These are phyloP conservation scores for Zygoascus ofunaensis DNA, from an alignment of 805 yeast genomes.

Conservation along the genomic window DNA sequence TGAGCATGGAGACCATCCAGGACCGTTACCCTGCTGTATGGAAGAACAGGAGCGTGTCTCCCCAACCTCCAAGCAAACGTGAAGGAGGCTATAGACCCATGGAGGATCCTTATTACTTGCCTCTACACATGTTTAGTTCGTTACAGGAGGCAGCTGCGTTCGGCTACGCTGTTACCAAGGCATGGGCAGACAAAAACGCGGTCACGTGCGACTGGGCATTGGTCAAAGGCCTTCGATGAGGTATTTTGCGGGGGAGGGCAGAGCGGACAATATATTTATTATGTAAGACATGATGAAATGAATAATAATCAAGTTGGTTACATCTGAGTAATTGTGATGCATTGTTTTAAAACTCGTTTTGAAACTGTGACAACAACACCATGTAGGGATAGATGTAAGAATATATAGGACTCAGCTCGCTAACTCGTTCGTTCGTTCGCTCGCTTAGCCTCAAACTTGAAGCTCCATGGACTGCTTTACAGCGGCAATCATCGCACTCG, in stretches of 20 bases:
- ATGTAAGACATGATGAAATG: too few relatives aligned
- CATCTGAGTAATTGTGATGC: too few relatives aligned
- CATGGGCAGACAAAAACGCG: slow-evolving; percentile 29
- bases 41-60: slow-evolving; percentile 9
- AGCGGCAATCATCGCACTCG: slow-evolving; percentile 83
- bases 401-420: too few relatives aligned
- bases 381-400: too few relatives aligned
- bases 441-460: slow-evolving; percentile 26
- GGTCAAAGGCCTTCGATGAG: slow-evolving; percentile 11
- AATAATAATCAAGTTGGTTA: not conserved
- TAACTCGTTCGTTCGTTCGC: too few relatives aligned
- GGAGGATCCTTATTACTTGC: slow-evolving; percentile 28
- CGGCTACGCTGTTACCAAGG: slow-evolving; percentile 27
- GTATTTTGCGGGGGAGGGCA: not conserved
- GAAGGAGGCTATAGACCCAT: slow-evolving; percentile 28
- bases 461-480: slow-evolving; percentile 58
- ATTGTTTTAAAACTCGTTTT: too few relatives aligned
- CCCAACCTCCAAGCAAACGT: slow-evolving; percentile 14
- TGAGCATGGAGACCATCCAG: slow-evolving; percentile 17
- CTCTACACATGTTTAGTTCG: slow-evolving; percentile 30
- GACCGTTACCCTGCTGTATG: slow-evolving; percentile 18
- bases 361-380: too few relatives aligned
- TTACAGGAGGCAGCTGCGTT: slow-evolving; percentile 35
- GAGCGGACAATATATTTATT: too few relatives aligned
- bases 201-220: slow-evolving; percentile 26